Percentiles rank a stretch among this genome's conserved stretches.
Evolutionary conservation across 2,329 filamentous ascomycete genomes (phyloP).

Genomic region (Setomelanomma holmii): DNA sequence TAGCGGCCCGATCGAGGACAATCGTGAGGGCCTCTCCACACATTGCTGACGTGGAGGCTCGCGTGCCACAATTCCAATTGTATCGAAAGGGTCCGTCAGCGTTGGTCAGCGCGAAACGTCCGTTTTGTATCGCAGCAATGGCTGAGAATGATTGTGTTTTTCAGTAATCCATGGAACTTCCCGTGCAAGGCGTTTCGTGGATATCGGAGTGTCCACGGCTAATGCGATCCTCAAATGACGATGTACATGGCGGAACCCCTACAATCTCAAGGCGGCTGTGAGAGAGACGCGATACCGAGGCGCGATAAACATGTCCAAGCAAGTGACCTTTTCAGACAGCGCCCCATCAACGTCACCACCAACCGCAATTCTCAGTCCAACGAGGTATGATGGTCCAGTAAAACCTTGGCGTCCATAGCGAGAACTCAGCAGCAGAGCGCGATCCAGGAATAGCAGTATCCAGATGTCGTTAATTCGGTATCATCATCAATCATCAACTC

Average conservation of each 20-base stretch:
- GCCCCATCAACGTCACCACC: too few relatives aligned
- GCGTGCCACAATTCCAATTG: conserved; percentile 17
- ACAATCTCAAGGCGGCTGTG: not conserved
- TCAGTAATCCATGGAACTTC: not conserved
- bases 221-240: not conserved
- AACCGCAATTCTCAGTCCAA: too few relatives aligned
- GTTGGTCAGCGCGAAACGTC: conserved; percentile 6
- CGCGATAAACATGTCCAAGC: not conserved
- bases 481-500: not conserved
- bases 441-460: not conserved
- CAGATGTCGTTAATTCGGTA: not conserved
- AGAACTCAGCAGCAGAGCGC: conserved; percentile 16
- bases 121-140: not conserved
- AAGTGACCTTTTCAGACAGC: not conserved
- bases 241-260: not conserved
- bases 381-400: conserved; percentile 1
- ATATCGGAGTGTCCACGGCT: not conserved
- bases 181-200: not conserved
- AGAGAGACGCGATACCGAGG: conserved; percentile 1
- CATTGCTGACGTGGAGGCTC: conserved; percentile 25
- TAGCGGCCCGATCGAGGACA: conserved; percentile 17
- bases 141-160: not conserved
- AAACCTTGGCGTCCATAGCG: conserved; percentile 16
- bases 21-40: conserved; percentile 20
- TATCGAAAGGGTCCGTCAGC: conserved; percentile 6